Evolutionary conservation across 345 rosid genomes (phyloP).

Genomic region (Eucalyptus lansdowneana): DNA sequence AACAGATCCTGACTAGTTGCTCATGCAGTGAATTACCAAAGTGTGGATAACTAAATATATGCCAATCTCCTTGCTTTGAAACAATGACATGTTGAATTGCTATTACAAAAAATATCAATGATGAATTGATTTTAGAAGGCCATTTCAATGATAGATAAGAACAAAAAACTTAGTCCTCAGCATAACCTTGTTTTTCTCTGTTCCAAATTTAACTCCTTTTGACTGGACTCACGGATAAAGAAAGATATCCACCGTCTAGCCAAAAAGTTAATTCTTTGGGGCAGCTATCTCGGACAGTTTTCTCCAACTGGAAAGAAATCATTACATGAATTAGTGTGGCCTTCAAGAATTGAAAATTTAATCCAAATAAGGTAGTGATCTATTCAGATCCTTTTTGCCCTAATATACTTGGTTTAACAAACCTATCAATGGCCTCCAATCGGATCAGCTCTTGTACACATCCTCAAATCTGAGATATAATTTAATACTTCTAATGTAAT

Average conservation of each 20-base stretch:
- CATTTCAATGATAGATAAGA: neutral
- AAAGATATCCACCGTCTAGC: neutral
- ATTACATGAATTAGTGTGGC: neutral
- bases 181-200: neutral
- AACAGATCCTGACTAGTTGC: slow-evolving; percentile 8
- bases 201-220: neutral
- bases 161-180: neutral
- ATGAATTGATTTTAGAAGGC: neutral
- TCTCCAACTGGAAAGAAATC: neutral
- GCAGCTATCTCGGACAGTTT: neutral
- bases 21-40: slow-evolving; percentile 3
- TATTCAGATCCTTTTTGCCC: neutral
- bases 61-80: neutral
- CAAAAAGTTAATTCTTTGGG: neutral
- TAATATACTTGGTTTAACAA: neutral
- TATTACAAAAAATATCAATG: neutral
- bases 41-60: slow-evolving; percentile 6
- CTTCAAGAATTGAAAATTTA: neutral
- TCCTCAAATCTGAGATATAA: neutral
- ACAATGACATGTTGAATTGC: neutral
- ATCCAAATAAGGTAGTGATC: neutral
- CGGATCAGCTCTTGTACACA: neutral
- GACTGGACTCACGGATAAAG: neutral
- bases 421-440: neutral
- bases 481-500: too few relatives aligned